These are phyloP conservation scores for Panaeolus papilionaceus DNA, from an alignment of 768 basidiomycete genomes.

Conservation along the genomic window DNA sequence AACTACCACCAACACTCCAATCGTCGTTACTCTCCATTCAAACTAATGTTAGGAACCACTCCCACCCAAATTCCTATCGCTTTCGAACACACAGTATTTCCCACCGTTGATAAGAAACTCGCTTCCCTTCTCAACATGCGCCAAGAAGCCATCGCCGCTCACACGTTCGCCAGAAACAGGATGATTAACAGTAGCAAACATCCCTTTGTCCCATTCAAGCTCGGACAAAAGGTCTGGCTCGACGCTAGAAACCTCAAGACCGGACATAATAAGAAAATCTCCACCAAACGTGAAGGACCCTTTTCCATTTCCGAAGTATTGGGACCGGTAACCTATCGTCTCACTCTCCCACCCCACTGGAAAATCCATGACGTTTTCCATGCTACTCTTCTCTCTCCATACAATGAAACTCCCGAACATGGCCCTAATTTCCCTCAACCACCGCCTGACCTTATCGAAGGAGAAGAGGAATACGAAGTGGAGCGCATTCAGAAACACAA, in stretches of 20 bases:
- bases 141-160: too few species aligned
- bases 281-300: constrained; percentile 22
- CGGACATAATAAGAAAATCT: constrained; percentile 18
- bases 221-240: constrained; percentile 12
- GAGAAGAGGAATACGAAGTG: constrained; percentile 21
- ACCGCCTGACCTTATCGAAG: constrained; percentile 16
- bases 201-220: constrained; percentile 12
- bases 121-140: not conserved
- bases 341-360: constrained; percentile 24
- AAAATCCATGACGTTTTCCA: constrained; percentile 31
- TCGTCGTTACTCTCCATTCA: constrained; percentile 26
- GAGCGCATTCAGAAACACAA: constrained; percentile 19
- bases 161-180: not conserved
- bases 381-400: constrained; percentile 18
- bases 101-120: not conserved
- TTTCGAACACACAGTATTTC: constrained; percentile 20
- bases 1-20: constrained; percentile 26
- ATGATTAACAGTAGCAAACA: constrained; percentile 8
- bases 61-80: constrained; percentile 18
- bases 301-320: constrained; percentile 26
- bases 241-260: not conserved
- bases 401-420: not conserved
- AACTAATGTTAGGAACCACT: constrained; percentile 26
- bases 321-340: constrained; percentile 22
- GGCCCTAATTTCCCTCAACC: not conserved